phyloP scores from a whole-genome alignment of 768 basidiomycete species.

The Lentinula sp. region DNA sequence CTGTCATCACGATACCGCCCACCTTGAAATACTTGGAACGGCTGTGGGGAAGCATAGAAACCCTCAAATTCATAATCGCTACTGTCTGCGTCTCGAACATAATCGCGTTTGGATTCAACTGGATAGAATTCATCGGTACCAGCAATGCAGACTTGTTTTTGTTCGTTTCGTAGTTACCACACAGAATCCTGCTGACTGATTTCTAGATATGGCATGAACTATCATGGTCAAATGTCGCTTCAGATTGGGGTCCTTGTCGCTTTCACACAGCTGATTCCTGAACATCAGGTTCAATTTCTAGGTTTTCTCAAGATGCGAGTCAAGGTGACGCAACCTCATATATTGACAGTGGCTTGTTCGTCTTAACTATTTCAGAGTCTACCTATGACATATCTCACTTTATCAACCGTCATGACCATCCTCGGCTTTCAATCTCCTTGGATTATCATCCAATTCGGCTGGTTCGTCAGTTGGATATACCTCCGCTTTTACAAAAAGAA shows the following conservation, averaged over 20 bases:
- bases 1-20: constrained; percentile 73
- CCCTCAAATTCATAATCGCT: constrained; percentile 77
- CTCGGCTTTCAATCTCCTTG: constrained; percentile 85
- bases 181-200: constrained; percentile 5
- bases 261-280: constrained; percentile 96
- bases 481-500: constrained; percentile 96
- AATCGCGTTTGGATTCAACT: constrained; percentile 83
- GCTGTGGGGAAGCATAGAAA: constrained; percentile 88
- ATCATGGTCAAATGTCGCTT: constrained; percentile 90
- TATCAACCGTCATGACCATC: constrained; percentile 82
- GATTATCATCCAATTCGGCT: constrained; percentile 97
- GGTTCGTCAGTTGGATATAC: constrained; percentile 94
- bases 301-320: constrained; percentile 82
- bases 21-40: constrained; percentile 89
- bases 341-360: neutral
- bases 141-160: constrained; percentile 69
- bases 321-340: constrained; percentile 51
- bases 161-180: constrained; percentile 37
- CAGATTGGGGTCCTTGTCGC: constrained; percentile 89
- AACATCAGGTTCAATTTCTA: constrained; percentile 93
- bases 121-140: constrained; percentile 77
- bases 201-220: constrained; percentile 76
- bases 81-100: constrained; percentile 79
- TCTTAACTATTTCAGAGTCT: constrained; percentile 51
- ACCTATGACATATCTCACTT: constrained; percentile 90